A percentile compares a stretch with the other conserved stretches of the same genome.
These are phyloP conservation scores for Leucogyrophana mollusca DNA, from an alignment of 768 basidiomycete species.

Conservation along the genomic window DNA sequence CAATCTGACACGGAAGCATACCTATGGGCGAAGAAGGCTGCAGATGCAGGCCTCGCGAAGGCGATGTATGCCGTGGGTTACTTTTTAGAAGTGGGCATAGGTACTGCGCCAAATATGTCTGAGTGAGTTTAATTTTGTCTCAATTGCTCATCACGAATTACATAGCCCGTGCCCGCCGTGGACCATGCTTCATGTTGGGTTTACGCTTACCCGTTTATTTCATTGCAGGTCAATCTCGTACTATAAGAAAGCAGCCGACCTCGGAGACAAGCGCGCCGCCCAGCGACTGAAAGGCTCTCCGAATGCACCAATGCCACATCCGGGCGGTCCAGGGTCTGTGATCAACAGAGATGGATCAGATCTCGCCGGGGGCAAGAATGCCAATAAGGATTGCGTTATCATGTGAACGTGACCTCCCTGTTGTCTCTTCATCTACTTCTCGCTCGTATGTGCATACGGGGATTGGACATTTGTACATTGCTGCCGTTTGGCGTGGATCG, in stretches of 20 bases:
- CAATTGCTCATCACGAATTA: slow-evolving; percentile 3
- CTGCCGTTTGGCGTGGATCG: too few species aligned
- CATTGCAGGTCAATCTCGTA: slow-evolving; percentile 62
- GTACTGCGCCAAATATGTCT: slow-evolving; percentile 60
- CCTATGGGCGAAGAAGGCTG: slow-evolving; percentile 95
- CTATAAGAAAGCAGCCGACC: slow-evolving; percentile 89
- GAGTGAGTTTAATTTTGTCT: slow-evolving; percentile 50
- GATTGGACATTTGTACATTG: too few species aligned
- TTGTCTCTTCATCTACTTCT: too few species aligned
- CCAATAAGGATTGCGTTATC: slow-evolving; percentile 82
- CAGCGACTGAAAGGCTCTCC: slow-evolving; percentile 73
- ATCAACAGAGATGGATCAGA: slow-evolving; percentile 55
- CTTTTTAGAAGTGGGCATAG: slow-evolving; percentile 94
- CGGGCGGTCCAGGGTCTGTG: slow-evolving; percentile 62
- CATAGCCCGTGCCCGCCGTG: slow-evolving; percentile 5
- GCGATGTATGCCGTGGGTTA: slow-evolving; percentile 99
- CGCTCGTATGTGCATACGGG: too few species aligned
- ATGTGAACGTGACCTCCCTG: slow-evolving; percentile 60
- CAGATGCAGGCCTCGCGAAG: slow-evolving; percentile 87
- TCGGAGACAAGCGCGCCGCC: slow-evolving; percentile 90
- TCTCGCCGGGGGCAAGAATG: slow-evolving; percentile 43
- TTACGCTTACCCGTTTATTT: neutral
- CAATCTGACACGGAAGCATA: slow-evolving; percentile 99
- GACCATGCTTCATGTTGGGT: neutral
- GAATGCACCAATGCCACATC: slow-evolving; percentile 50